A percentile compares a stretch with the other conserved stretches of the same genome.
phyloP scores from a whole-genome alignment of 345 rosid genomes.

The Dipteronia dyeriana region DNA sequence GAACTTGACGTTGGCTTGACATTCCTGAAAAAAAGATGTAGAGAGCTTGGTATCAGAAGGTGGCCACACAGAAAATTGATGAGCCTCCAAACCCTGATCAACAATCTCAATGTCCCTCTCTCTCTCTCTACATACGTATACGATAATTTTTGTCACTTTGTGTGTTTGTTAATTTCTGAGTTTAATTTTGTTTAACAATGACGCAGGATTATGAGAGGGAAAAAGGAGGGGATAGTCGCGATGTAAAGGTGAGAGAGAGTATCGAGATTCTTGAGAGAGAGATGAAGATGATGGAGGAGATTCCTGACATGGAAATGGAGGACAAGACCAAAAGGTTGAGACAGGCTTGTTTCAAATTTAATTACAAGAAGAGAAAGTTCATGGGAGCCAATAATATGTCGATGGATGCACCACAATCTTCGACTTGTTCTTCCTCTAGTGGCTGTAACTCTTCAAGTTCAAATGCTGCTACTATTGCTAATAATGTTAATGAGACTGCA shows the following conservation, averaged over 20 bases:
- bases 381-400: background rate
- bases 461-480: background rate
- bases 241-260: conserved; percentile 34
- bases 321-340: conserved; percentile 65
- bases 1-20: conserved; percentile 67
- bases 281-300: conserved; percentile 58
- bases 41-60: conserved; percentile 56
- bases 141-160: background rate
- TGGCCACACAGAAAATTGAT: conserved; percentile 77
- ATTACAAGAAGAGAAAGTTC: conserved; percentile 62
- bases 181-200: background rate
- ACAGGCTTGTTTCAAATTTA: conserved; percentile 84
- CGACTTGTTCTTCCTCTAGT: background rate
- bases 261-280: conserved; percentile 63
- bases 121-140: background rate
- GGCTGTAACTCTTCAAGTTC: too few relatives aligned
- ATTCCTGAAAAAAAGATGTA: conserved; percentile 62
- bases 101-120: conserved; percentile 43
- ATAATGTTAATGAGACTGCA: background rate
- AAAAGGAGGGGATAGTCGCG: conserved; percentile 27
- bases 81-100: conserved; percentile 52
- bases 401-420: background rate
- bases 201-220: conserved; percentile 33
- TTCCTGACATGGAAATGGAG: conserved; percentile 56
- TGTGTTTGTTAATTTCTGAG: background rate